Percentiles rank a stretch among this genome's conserved stretches.
These are phyloP conservation scores for Xylaria hypoxylon DNA, from an alignment of 2,329 filamentous ascomycete genomes.

Conservation along the genomic window DNA sequence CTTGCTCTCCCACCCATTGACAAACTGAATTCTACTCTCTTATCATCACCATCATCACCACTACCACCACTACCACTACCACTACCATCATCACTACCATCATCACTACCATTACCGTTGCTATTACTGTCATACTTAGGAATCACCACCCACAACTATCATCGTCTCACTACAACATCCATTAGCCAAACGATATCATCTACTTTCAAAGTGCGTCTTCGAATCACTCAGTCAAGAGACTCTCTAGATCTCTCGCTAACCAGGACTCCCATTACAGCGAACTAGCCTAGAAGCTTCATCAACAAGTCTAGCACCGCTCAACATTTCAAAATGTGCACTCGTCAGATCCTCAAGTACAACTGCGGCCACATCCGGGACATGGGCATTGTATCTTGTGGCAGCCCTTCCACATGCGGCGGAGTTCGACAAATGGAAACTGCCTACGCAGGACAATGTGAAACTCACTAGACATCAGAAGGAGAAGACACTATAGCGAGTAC, in stretches of 20 bases:
- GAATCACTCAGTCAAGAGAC: neutral
- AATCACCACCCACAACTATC: conserved; percentile 15
- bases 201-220: conserved; percentile 22
- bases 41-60: conserved; percentile 30
- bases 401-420: conserved; percentile 26
- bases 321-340: conserved; percentile 44
- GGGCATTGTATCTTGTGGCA: conserved; percentile 35
- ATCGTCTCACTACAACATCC: conserved; percentile 3
- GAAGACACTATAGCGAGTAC: conserved; percentile 12
- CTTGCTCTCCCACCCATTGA: conserved; percentile 39
- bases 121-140: neutral
- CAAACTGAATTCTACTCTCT: conserved; percentile 34
- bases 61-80: neutral
- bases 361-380: conserved; percentile 40
- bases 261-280: neutral
- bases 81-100: neutral
- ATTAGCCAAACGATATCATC: conserved; percentile 6
- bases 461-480: conserved; percentile 5
- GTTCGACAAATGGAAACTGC: conserved; percentile 14
- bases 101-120: conserved; percentile 1
- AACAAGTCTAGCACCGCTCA: conserved; percentile 10
- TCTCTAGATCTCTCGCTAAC: conserved; percentile 10
- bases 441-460: conserved; percentile 32
- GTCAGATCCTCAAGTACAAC: conserved; percentile 41
- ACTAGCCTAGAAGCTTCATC: neutral